Percentiles rank a stretch among this genome's conserved stretches.
Conservation (phyloP, 768 basidiomycete genomes). For the Leccinum broughii region DNA sequence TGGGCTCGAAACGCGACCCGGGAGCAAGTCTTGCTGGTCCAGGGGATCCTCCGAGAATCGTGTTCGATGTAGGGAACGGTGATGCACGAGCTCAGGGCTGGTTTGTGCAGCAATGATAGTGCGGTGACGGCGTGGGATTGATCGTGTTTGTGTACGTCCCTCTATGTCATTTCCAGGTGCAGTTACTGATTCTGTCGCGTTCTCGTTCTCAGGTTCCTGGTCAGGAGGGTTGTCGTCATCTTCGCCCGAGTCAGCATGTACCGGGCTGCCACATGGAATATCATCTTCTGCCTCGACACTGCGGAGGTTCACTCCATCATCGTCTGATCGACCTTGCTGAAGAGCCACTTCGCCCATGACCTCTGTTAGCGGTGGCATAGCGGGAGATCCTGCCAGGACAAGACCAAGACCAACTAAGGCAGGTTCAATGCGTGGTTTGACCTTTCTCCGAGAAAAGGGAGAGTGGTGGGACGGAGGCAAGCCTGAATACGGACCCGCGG, state of each 20-base stretch:
- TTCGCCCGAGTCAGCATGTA: conserved; percentile 26
- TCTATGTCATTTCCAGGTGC: conserved; percentile 16
- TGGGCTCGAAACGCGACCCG: conserved; percentile 40
- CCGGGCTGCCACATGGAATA: conserved; percentile 30
- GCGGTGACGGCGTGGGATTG: conserved; percentile 38
- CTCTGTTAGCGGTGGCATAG: conserved; percentile 72
- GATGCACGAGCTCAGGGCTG: conserved; percentile 67
- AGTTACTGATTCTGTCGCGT: conserved; percentile 14
- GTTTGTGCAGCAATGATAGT: conserved; percentile 71
- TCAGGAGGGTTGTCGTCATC: conserved; percentile 49
- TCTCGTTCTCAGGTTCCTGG: conserved; percentile 37
- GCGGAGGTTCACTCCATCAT: conserved; percentile 50
- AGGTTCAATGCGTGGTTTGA: conserved; percentile 73
- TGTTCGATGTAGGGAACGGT: conserved; percentile 51
- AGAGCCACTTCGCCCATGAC: conserved; percentile 81
- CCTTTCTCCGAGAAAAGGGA: conserved; percentile 56
- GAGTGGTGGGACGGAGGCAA: conserved; percentile 50
- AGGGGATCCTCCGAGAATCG: conserved; percentile 73
- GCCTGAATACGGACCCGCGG: conserved; percentile 65
- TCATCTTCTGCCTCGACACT: conserved; percentile 51
- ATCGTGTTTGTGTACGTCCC: conserved; percentile 12
- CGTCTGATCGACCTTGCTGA: conserved; percentile 83
- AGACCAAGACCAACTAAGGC: conserved; percentile 84
- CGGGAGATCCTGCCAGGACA: conserved; percentile 74
- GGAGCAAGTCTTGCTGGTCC: conserved; percentile 58